Evolutionary conservation across 768 basidiomycete genomes (phyloP).

Genomic region (Collybiopsis confluens): DNA sequence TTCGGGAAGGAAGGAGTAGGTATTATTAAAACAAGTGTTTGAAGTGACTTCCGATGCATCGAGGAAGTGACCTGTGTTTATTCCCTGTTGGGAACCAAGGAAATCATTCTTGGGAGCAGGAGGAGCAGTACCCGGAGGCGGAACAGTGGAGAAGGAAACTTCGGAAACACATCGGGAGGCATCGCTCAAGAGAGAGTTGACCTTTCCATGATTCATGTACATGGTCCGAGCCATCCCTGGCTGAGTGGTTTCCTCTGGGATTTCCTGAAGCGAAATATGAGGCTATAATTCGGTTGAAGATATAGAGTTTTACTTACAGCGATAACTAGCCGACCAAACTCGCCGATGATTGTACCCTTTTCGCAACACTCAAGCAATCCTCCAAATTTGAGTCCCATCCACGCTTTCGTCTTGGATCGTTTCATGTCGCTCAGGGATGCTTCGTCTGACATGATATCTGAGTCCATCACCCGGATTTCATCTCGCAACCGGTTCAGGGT

Average conservation of each 20-base stretch:
- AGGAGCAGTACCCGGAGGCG: constrained; percentile 20
- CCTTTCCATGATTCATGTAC: constrained; percentile 65
- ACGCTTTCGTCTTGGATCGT: constrained; percentile 59
- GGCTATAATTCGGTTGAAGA: background rate
- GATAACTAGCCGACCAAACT: constrained; percentile 50
- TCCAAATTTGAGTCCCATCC: constrained; percentile 84
- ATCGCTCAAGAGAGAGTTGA: constrained; percentile 58
- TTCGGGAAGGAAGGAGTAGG: constrained; percentile 11
- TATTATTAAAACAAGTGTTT: constrained; percentile 8
- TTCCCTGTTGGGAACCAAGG: constrained; percentile 27
- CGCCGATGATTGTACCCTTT: constrained; percentile 63
- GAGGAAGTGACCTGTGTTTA: constrained; percentile 22
- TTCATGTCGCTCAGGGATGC: constrained; percentile 81
- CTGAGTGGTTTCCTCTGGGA: constrained; percentile 74
- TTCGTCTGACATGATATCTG: constrained; percentile 81
- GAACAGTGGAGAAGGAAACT: constrained; percentile 43
- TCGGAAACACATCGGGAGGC: constrained; percentile 53
- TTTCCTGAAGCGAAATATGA: constrained; percentile 45
- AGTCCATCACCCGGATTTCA: constrained; percentile 75
- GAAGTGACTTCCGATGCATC: constrained; percentile 18
- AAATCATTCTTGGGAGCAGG: constrained; percentile 10
- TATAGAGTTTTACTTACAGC: constrained; percentile 26
- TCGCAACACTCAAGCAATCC: constrained; percentile 81
- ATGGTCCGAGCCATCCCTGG: constrained; percentile 74
- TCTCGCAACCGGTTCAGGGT: constrained; percentile 63